Percentiles rank a stretch among this genome's conserved stretches.
phyloP scores from a whole-genome alignment of 805 yeast species.

The Saccharomycopsis guyanensis region DNA sequence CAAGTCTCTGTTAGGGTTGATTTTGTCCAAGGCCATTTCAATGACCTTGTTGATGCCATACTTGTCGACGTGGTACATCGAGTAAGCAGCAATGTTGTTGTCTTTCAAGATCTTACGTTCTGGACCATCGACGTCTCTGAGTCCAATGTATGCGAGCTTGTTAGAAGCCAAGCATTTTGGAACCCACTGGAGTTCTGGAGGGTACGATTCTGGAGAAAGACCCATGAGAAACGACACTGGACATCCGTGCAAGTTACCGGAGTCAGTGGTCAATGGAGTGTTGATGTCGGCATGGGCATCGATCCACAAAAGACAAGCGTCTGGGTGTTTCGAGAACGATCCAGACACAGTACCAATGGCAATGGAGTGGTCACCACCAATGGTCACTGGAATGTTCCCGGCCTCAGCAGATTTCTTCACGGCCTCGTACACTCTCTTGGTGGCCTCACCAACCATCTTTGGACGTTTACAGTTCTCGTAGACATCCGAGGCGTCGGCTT shows the following conservation, averaged over 20 bases:
- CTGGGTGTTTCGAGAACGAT: conserved; percentile 68
- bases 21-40: conserved; percentile 76
- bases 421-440: conserved; percentile 53
- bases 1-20: conserved; percentile 61
- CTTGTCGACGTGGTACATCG: conserved; percentile 95
- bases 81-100: conserved; percentile 69
- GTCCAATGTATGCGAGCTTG: conserved; percentile 85
- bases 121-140: conserved; percentile 85
- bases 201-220: conserved; percentile 56
- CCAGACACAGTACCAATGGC: conserved; percentile 92
- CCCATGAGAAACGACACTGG: conserved; percentile 92
- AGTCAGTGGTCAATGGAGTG: conserved; percentile 71
- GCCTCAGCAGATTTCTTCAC: conserved; percentile 44
- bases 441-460: conserved; percentile 65
- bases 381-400: conserved; percentile 61
- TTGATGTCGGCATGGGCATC: conserved; percentile 98
- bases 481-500: conserved; percentile 34
- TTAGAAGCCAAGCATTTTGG: conserved; percentile 55
- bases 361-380: conserved; percentile 96
- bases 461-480: conserved; percentile 60
- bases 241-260: conserved; percentile 95
- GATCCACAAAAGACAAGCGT: conserved; percentile 88
- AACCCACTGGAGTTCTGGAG: conserved; percentile 77
- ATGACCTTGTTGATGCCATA: conserved; percentile 88
- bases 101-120: conserved; percentile 72